Evolutionary conservation across 768 basidiomycete species (phyloP).

Genomic region (Leucosporidium creatinivorum): DNA sequence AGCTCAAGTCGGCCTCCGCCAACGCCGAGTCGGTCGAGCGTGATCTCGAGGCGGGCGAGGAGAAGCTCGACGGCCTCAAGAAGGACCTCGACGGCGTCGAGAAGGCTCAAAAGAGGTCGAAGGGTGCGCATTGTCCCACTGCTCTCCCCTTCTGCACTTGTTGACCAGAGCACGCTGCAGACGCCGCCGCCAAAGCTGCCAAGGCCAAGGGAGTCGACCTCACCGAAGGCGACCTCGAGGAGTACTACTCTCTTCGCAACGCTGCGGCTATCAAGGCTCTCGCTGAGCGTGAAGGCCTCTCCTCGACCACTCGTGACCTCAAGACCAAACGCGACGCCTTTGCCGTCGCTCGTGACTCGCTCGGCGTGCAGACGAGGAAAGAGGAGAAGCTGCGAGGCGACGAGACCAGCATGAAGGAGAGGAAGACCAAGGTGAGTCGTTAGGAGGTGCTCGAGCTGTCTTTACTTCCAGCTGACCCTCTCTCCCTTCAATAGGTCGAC

Average conservation of each 20-base stretch:
- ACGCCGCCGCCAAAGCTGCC: slow-evolving; percentile 65
- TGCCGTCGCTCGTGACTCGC: slow-evolving; percentile 59
- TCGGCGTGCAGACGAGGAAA: slow-evolving; percentile 58
- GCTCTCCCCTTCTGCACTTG: background rate
- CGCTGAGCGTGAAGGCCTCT: slow-evolving; percentile 77
- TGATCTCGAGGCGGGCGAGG: slow-evolving; percentile 45
- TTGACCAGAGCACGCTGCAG: slow-evolving; percentile 42
- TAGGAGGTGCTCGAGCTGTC: too few relatives aligned
- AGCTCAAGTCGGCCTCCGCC: slow-evolving; percentile 61
- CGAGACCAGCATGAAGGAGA: slow-evolving; percentile 40
- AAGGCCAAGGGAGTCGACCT: slow-evolving; percentile 64
- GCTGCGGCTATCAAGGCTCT: slow-evolving; percentile 68
- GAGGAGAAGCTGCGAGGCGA: slow-evolving; percentile 46
- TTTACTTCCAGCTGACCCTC: slow-evolving; percentile 42
- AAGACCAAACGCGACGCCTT: slow-evolving; percentile 63
- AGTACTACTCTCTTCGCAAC: slow-evolving; percentile 82
- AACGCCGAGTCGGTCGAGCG: slow-evolving; percentile 58
- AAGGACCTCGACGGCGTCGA: slow-evolving; percentile 62
- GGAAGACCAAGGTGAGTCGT: slow-evolving; percentile 54
- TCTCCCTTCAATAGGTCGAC: slow-evolving; percentile 43
- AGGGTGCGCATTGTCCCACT: slow-evolving; percentile 50
- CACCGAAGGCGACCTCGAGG: slow-evolving; percentile 72
- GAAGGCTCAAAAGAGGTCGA: slow-evolving; percentile 65
- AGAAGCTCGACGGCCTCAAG: slow-evolving; percentile 47
- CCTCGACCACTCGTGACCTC: slow-evolving; percentile 71